Percentiles rank a stretch among this genome's conserved stretches.
phyloP scores from a whole-genome alignment of 2,329 filamentous ascomycete genomes.

The Phialocephala sp. region DNA sequence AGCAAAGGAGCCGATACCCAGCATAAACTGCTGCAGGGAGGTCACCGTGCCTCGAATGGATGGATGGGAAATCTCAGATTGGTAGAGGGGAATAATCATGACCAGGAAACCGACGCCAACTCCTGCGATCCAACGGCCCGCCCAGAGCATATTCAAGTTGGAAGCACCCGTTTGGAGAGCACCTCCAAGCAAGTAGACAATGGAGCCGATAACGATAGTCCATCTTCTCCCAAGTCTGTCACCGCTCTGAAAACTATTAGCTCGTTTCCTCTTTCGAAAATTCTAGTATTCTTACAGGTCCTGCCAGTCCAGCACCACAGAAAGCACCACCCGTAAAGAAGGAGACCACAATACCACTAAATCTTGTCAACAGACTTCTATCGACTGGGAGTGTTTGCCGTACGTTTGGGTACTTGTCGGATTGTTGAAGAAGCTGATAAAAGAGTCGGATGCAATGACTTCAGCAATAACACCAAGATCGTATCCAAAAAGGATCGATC shows the following conservation, averaged over 20 bases:
- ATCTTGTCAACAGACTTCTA: slow-evolving; percentile 7
- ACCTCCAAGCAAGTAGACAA: slow-evolving; percentile 76
- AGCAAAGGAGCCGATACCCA: slow-evolving; percentile 74
- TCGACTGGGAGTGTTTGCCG: slow-evolving; percentile 1
- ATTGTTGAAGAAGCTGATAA: slow-evolving; percentile 48
- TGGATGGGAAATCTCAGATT: slow-evolving; percentile 80
- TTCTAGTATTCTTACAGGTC: slow-evolving; percentile 26
- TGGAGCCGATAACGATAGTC: slow-evolving; percentile 74
- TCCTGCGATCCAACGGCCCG: slow-evolving; percentile 73
- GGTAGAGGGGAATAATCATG: slow-evolving; percentile 62
- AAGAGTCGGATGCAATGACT: slow-evolving; percentile 53
- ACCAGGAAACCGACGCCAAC: slow-evolving; percentile 57
- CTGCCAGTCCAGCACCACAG: slow-evolving; percentile 61
- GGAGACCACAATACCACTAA: slow-evolving; percentile 74
- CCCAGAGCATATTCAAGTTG: slow-evolving; percentile 65
- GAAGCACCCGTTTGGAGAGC: slow-evolving; percentile 73
- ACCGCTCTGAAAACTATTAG: slow-evolving; percentile 46
- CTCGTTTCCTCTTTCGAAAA: not conserved
- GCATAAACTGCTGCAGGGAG: slow-evolving; percentile 81
- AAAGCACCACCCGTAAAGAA: slow-evolving; percentile 72
- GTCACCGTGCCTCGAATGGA: slow-evolving; percentile 76
- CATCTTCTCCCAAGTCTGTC: slow-evolving; percentile 71
- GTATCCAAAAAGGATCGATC: slow-evolving; percentile 61
- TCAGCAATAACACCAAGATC: slow-evolving; percentile 57
- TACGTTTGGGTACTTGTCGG: slow-evolving; percentile 41